Evolutionary conservation across 805 yeast species (phyloP), one percentile per base, ranked within the genome.

Genomic region (Suhomyces sp.): DNA sequence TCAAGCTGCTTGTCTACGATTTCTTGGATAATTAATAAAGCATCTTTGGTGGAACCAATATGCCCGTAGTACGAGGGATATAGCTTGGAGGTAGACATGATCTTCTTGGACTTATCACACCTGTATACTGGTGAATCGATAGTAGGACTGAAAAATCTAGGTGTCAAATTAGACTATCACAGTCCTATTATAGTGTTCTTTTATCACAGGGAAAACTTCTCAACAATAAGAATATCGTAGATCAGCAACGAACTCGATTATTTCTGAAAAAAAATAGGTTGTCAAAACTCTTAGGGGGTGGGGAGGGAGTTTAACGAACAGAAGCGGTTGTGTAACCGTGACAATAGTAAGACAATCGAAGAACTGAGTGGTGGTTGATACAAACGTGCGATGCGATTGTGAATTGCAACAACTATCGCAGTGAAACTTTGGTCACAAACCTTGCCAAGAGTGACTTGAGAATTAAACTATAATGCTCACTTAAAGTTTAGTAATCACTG

Each of bases 41-140:
- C 97, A 64, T 92, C 97, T 53, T 82, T 82, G 20, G 96, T 88
- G 27, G 90, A 82, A 13, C 86, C 87, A 43, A 92, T 86, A 61
- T 85, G 90, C 4, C 97, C 94, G 49, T 70, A 69, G 63, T 80
- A 87, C 2, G 92, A 84, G 3, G 94, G 89, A 12, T 58, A 31
- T 47, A 67, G 53, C 35, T 59, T 60, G 10, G 60, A 31, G 4
- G 49, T 49, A 12, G 56, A 51, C 53, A 54, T 55, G 9, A 22
- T 22, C 6, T 22, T 22, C 24, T n/a, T n/a, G n/a, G n/a, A n/a
- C n/a, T n/a, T 22, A 3, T 22, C 24, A 22, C 24, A 22, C 24
- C 29, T 25, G 29, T 25, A 3, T 25, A 10, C 4, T 25, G 13
- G 29, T 25, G n/a, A n/a, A n/a, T 22, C 4, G 29, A 25, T 25